Evolutionary conservation across 176 grass and related monocot species (phyloP).

Genomic region (Ampelocalamus luodianensis): DNA sequence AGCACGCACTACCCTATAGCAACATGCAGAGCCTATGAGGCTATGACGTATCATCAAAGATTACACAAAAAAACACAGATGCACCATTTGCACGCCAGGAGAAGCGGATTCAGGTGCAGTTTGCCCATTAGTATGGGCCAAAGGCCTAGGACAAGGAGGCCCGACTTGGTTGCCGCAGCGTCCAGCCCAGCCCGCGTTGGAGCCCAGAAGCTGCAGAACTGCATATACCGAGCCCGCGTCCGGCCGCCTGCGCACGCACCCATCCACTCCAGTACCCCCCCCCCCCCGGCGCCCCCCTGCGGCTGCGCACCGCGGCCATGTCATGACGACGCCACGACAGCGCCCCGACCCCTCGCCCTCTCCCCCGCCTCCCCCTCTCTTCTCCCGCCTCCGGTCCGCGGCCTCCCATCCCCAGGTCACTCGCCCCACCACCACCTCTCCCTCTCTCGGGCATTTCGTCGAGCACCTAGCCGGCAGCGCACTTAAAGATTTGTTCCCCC

Average conservation of each 20-base stretch:
- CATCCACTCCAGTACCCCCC: not conserved
- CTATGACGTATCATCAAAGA: too few relatives aligned
- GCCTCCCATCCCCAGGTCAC: conserved; percentile 60
- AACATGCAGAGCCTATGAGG: too few relatives aligned
- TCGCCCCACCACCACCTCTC: not conserved
- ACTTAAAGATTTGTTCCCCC: not conserved
- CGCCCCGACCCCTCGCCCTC: conserved; percentile 33
- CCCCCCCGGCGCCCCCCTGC: not conserved
- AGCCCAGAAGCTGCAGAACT: too few relatives aligned
- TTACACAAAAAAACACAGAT: too few relatives aligned
- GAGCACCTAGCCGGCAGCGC: conserved; percentile 45
- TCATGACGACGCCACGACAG: conserved; percentile 57
- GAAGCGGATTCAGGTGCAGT: too few relatives aligned
- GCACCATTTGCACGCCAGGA: too few relatives aligned
- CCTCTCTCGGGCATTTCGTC: conserved; percentile 43
- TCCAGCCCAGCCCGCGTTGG: too few relatives aligned
- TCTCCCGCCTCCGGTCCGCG: conserved; percentile 44
- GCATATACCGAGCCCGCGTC: too few relatives aligned
- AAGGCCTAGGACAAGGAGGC: too few relatives aligned
- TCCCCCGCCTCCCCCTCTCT: conserved; percentile 5
- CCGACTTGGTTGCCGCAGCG: too few relatives aligned
- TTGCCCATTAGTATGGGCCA: too few relatives aligned
- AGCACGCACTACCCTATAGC: too few relatives aligned
- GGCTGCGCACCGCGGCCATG: not conserved
- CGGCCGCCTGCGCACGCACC: not conserved